These are phyloP conservation scores for Monosporascus ibericus DNA, from an alignment of 2,329 filamentous ascomycete genomes.

Conservation along the genomic window DNA sequence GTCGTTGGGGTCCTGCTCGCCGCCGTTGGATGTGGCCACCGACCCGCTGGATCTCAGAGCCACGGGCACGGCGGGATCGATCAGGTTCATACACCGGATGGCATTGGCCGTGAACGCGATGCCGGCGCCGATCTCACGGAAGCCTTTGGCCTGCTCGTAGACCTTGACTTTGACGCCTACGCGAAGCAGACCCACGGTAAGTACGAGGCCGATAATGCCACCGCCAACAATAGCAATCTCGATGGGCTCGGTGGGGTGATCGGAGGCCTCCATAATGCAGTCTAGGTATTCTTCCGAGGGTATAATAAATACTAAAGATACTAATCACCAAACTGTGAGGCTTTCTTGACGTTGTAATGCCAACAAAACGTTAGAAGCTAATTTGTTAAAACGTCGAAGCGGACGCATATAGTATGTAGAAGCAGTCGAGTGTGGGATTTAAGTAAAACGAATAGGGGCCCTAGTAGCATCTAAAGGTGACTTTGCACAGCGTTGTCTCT, in stretches of 20 bases:
- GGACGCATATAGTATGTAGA: too few species aligned
- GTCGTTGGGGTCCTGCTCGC: slow-evolving; percentile 13
- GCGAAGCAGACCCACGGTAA: slow-evolving; percentile 39
- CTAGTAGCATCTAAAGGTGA: too few species aligned
- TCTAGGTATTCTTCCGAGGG: too few species aligned
- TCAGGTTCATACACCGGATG: slow-evolving; percentile 35
- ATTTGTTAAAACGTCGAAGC: too few species aligned
- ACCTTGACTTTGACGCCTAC: slow-evolving; percentile 36
- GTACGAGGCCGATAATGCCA: slow-evolving; percentile 43
- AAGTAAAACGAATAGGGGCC: too few species aligned
- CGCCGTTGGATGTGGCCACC: slow-evolving; percentile 1
- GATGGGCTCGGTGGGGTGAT: slow-evolving; percentile 4
- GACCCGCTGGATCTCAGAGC: slow-evolving; percentile 4
- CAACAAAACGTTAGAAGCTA: too few species aligned
- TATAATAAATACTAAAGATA: too few species aligned
- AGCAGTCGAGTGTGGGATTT: too few species aligned
- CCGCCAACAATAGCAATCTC: slow-evolving; percentile 43
- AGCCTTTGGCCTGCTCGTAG: slow-evolving; percentile 38
- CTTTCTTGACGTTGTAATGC: too few species aligned
- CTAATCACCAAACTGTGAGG: too few species aligned
- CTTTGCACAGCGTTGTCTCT: too few species aligned
- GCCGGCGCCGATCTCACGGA: slow-evolving; percentile 44
- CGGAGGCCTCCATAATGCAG: too few species aligned
- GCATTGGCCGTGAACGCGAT: slow-evolving; percentile 48
- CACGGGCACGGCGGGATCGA: slow-evolving; percentile 27